Base-by-base conservation (phyloP, 108 stramenopile species). In the Cylindrotheca fusiformis region DNA sequence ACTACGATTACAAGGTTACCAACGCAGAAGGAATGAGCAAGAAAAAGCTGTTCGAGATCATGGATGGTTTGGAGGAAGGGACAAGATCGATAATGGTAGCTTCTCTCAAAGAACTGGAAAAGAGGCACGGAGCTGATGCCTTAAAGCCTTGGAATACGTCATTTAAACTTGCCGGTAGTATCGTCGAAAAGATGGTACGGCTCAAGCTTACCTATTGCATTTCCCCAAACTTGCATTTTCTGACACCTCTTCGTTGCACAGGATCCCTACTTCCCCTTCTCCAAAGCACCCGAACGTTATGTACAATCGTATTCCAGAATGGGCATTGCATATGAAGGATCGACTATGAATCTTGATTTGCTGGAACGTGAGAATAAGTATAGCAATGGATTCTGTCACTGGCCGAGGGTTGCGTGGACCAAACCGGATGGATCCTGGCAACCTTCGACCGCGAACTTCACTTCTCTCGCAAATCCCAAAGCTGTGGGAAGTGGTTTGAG, bases 251-350 rank as follows among this genome's bases (percentile, higher is more conserved):
- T 52, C 20, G 19, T 21, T 30, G 10, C 3, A n/a, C 21, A 68
- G 67, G 84, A 88, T 67, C 84, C 87, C 10, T 88, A 85, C 71
- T 88, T 88, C 55, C 87, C 87, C 2, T 88, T 88, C 54, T 56
- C 59, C 3, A 83, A 83, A 52, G 45, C 73, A 33, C 81, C 84
- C 0, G 82, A 81, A 28, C 60, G 55, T 24, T 88, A 82, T 51
- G 60, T 74, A 14, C 67, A 76, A 18, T 85, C 84, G 3, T 88
- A 82, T 63, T 64, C 84, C 10, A 79, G 76, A 4, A 71, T 88
- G 71, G 74, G 74, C 4, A 88, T 88, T 62, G 52, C 56, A 19
- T 88, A 88, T 46, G 55, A 57, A 20, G 79, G 79, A 28, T 77
- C 84, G 1, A 85, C 79, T 33, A 88, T 84, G 81, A 76, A 75